phyloP scores from a whole-genome alignment of 441 rosid genomes.

The Syzygium malaccense region DNA sequence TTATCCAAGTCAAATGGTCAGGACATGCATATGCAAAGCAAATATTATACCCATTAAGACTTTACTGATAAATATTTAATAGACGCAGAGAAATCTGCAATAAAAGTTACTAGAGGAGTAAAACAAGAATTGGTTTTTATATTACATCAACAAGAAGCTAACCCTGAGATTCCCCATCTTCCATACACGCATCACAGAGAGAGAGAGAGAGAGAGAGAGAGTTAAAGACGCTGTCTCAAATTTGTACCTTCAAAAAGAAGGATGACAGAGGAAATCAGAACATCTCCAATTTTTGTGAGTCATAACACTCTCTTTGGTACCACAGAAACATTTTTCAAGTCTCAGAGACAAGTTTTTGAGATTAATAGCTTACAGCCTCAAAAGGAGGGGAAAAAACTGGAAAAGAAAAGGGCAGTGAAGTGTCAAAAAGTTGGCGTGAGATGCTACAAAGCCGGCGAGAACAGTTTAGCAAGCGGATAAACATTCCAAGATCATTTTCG shows the following conservation, averaged over 20 bases:
- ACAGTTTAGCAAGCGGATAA: background rate
- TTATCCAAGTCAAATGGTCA: slow-evolving; percentile 22
- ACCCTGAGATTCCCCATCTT: background rate
- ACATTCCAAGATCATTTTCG: background rate
- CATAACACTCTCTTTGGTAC: background rate
- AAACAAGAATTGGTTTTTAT: background rate
- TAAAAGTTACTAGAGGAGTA: background rate
- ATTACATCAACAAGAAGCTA: background rate
- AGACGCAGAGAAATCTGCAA: background rate
- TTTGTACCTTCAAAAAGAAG: background rate
- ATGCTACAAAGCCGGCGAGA: background rate
- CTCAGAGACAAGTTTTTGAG: background rate
- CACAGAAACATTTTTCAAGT: background rate
- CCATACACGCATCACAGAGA: background rate
- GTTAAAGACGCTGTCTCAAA: background rate
- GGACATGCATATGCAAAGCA: slow-evolving; percentile 9
- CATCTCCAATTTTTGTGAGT: background rate
- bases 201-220: too few relatives aligned
- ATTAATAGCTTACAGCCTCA: background rate
- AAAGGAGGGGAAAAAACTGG: background rate
- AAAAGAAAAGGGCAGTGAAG: background rate
- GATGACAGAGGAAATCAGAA: background rate
- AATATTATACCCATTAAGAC: background rate
- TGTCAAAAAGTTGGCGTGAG: background rate
- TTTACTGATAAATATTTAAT: background rate